phyloP scores from a whole-genome alignment of 2,329 filamentous ascomycete species.

The Podosphaera fusca region DNA sequence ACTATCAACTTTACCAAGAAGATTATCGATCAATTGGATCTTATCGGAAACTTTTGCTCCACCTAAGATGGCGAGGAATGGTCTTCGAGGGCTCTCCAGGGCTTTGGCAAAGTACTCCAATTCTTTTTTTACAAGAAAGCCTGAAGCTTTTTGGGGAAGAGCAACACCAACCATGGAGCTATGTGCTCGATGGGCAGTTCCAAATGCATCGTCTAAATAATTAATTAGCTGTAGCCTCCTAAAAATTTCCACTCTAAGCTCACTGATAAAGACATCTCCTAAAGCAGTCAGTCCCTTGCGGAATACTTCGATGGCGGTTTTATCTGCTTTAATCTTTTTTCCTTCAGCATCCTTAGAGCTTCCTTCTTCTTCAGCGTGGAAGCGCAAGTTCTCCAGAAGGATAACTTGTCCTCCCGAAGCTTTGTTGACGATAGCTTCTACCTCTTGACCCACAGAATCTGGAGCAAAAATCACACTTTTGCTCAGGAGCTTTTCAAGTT shows the following conservation, averaged over 20 bases:
- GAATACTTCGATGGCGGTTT: conserved; percentile 78
- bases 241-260: conserved; percentile 18
- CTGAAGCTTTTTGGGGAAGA: conserved; percentile 86
- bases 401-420: conserved; percentile 64
- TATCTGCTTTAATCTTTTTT: conserved; percentile 96
- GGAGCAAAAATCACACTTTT: conserved; percentile 71
- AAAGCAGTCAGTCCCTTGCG: conserved; percentile 84
- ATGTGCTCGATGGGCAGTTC: conserved; percentile 93
- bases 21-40: conserved; percentile 98
- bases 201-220: conserved; percentile 72
- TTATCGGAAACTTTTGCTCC: conserved; percentile 98
- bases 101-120: conserved; percentile 98
- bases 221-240: conserved; percentile 5
- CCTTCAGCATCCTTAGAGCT: conserved; percentile 82
- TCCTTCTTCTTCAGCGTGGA: conserved; percentile 95
- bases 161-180: conserved; percentile 97
- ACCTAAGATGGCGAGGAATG: conserved; percentile 95
- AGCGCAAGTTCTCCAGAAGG: conserved; percentile 90
- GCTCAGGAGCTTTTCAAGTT: conserved; percentile 71
- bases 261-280: conserved; percentile 90
- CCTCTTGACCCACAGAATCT: conserved; percentile 74
- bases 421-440: conserved; percentile 72
- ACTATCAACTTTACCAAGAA: conserved; percentile 92
- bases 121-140: conserved; percentile 99
- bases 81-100: conserved; percentile 75